These are phyloP conservation scores for Filobasidium floriforme DNA, from an alignment of 768 basidiomycete genomes.

Conservation along the genomic window DNA sequence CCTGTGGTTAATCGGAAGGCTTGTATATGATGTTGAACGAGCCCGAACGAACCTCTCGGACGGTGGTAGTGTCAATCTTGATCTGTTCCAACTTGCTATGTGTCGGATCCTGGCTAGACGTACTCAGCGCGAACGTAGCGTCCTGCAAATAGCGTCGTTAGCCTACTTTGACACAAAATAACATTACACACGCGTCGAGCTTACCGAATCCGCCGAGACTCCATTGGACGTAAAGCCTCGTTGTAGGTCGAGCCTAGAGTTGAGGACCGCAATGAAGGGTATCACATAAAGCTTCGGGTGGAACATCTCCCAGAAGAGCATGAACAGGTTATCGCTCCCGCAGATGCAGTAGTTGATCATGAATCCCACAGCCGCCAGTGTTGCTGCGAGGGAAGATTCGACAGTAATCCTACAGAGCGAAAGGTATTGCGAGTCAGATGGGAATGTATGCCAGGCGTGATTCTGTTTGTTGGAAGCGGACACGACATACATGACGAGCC, in stretches of 20 bases:
- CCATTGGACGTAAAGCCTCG: not conserved
- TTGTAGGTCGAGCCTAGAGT: not conserved
- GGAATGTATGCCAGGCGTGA: too few species aligned
- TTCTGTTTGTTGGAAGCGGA: not conserved
- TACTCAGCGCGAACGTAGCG: not conserved
- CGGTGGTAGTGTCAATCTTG: not conserved
- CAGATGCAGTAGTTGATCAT: constrained; percentile 1
- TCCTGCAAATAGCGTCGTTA: too few species aligned
- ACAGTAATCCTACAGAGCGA: not conserved
- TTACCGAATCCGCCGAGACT: not conserved
- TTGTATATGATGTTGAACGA: not conserved
- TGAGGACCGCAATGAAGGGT: not conserved
- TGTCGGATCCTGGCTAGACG: not conserved
- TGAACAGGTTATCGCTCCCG: not conserved
- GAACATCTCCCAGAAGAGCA: not conserved
- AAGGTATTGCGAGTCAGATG: not conserved
- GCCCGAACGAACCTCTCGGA: not conserved
- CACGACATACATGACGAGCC: not conserved
- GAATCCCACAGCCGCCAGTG: not conserved
- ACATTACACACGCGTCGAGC: not conserved
- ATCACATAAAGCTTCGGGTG: not conserved
- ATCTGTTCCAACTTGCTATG: not conserved
- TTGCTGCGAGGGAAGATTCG: not conserved
- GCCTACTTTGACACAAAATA: too few species aligned
- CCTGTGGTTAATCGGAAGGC: too few species aligned